Percentiles rank a stretch among this genome's conserved stretches.
These are phyloP conservation scores for Cylindrotheca fusiformis DNA, from an alignment of 108 stramenopile species.

Conservation along the genomic window DNA sequence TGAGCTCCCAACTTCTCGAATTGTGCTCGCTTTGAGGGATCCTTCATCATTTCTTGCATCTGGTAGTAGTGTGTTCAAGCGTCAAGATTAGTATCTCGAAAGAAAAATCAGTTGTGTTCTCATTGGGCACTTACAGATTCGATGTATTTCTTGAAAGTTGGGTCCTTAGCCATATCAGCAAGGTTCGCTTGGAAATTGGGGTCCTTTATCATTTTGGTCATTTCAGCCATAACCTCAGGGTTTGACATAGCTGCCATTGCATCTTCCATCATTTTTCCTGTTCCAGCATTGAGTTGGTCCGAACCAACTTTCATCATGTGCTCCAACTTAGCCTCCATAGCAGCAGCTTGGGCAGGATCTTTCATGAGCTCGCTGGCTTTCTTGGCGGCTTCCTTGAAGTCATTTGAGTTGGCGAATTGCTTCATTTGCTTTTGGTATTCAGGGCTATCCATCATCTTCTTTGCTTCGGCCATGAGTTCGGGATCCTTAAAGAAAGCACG, in stretches of 20 bases:
- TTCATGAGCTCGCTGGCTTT: constrained; percentile 60
- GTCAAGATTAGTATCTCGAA: too few species aligned
- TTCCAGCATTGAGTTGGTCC: constrained; percentile 52
- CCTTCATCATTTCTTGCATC: constrained; percentile 86
- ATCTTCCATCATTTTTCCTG: constrained; percentile 61
- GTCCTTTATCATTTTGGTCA: constrained; percentile 81
- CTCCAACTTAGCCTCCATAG: constrained; percentile 82
- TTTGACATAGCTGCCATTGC: constrained; percentile 84
- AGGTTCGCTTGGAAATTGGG: constrained; percentile 76
- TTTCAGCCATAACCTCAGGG: constrained; percentile 76
- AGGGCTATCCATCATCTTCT: constrained; percentile 86
- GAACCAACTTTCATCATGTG: constrained; percentile 85
- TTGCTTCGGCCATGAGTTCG: constrained; percentile 85
- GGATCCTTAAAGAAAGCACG: constrained; percentile 59
- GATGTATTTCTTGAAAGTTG: constrained; percentile 74
- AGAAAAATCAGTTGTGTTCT: too few species aligned
- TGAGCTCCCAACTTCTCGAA: constrained; percentile 64
- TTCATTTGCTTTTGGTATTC: constrained; percentile 90
- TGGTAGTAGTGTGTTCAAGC: background rate
- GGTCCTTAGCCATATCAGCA: constrained; percentile 78
- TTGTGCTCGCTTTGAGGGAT: constrained; percentile 72
- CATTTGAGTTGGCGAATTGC: constrained; percentile 58
- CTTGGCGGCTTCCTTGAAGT: constrained; percentile 65
- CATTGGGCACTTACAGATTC: constrained; percentile 34
- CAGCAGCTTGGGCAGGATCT: constrained; percentile 82